phyloP scores from a whole-genome alignment of 805 yeast genomes.

The Starmerella asiatica region DNA sequence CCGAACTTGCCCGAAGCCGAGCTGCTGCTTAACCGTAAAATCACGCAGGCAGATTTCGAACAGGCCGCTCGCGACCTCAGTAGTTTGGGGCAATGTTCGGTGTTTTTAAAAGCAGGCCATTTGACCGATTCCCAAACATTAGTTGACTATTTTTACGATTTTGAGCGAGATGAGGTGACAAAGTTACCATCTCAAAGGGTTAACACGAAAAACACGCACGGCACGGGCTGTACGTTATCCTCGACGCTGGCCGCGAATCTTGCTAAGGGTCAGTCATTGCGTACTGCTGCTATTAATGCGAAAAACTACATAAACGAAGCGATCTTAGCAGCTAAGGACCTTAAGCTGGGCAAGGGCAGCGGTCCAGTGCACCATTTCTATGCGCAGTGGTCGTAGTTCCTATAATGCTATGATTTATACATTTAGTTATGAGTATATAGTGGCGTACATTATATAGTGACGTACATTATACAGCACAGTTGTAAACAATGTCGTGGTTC shows the following conservation, averaged over 20 bases:
- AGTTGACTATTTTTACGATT: slow-evolving; percentile 19
- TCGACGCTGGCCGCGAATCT: slow-evolving; percentile 66
- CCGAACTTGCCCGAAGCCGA: slow-evolving; percentile 65
- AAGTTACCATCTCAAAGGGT: slow-evolving; percentile 37
- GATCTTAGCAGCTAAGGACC: slow-evolving; percentile 33
- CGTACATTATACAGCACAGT: too few relatives aligned
- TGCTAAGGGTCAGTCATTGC: slow-evolving; percentile 40
- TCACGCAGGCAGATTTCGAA: slow-evolving; percentile 12
- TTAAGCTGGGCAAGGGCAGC: slow-evolving; percentile 34
- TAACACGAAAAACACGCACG: slow-evolving; percentile 53
- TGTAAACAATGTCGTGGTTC: too few relatives aligned
- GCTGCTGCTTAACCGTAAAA: slow-evolving; percentile 13
- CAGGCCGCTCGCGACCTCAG: slow-evolving; percentile 20
- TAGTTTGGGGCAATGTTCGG: slow-evolving; percentile 19
- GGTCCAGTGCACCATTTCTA: slow-evolving; percentile 67
- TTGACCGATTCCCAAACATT: slow-evolving; percentile 25
- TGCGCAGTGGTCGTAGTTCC: slow-evolving; percentile 10
- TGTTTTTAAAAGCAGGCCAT: slow-evolving; percentile 76
- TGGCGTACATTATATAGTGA: too few relatives aligned
- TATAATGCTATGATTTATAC: too few relatives aligned
- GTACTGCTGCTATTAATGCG: slow-evolving; percentile 40
- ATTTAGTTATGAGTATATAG: too few relatives aligned
- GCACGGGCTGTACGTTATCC: slow-evolving; percentile 82
- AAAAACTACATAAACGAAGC: slow-evolving; percentile 58
- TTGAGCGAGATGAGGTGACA: slow-evolving; percentile 35